These are phyloP conservation scores for Penicillium fimorum DNA, from an alignment of 495 filamentous ascomycete genomes.

Conservation along the genomic window DNA sequence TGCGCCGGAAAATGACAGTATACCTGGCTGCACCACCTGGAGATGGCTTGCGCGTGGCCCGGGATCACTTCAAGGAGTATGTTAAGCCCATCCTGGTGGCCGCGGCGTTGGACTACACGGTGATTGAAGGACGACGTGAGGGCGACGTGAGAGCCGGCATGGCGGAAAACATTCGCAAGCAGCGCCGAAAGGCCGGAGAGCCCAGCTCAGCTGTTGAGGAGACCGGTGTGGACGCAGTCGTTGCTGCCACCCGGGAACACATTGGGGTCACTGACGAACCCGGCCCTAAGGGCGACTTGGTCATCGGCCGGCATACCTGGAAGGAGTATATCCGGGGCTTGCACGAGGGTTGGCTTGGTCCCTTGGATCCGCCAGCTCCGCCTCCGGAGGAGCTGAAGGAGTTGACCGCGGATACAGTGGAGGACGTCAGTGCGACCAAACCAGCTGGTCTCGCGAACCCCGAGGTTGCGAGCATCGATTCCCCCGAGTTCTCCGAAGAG, in stretches of 20 bases:
- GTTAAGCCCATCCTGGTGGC: conserved; percentile 90
- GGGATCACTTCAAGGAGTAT: conserved; percentile 94
- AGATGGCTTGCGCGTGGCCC: conserved; percentile 74
- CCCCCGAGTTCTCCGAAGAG: conserved; percentile 15
- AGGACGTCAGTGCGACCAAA: conserved; percentile 34
- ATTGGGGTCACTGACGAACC: conserved; percentile 66
- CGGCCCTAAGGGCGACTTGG: conserved; percentile 75
- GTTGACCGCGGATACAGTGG: conserved; percentile 23
- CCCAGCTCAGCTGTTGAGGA: conserved; percentile 40
- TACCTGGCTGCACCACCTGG: conserved; percentile 82
- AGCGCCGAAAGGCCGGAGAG: conserved; percentile 57
- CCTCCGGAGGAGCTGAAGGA: conserved; percentile 23
- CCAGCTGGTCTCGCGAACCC: not conserved
- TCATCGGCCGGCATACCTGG: conserved; percentile 92
- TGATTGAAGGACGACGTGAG: conserved; percentile 84
- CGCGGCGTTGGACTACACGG: conserved; percentile 89
- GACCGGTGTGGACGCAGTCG: conserved; percentile 48
- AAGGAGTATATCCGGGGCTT: conserved; percentile 94
- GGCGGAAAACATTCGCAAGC: conserved; percentile 75
- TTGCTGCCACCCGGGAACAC: conserved; percentile 54
- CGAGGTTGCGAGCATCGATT: conserved; percentile 4
- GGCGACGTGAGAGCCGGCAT: conserved; percentile 81
- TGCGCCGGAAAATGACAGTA: conserved; percentile 83
- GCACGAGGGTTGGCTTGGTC: conserved; percentile 96
- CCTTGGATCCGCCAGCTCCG: conserved; percentile 56